phyloP scores from a whole-genome alignment of 768 basidiomycete species.

The Russula compacta region DNA sequence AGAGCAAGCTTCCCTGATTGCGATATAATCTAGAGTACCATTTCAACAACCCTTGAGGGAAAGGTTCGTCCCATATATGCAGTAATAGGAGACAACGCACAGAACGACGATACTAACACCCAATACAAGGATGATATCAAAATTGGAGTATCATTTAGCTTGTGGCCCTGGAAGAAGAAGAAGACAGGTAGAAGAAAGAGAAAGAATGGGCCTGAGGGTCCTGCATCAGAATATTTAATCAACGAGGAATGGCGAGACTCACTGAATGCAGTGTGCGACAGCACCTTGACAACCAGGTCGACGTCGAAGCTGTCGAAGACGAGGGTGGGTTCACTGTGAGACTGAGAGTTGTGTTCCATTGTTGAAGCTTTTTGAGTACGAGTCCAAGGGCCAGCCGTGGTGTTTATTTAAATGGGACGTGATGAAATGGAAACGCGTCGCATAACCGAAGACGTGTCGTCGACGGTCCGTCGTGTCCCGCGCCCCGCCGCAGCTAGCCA shows the following conservation, averaged over 20 bases:
- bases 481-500: too few species aligned
- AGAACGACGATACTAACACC: slow-evolving; percentile 49
- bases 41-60: slow-evolving; percentile 42
- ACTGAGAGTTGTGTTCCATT: neutral
- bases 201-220: slow-evolving; percentile 69
- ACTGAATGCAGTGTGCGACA: slow-evolving; percentile 76
- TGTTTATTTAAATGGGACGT: neutral
- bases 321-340: slow-evolving; percentile 24
- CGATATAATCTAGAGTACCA: slow-evolving; percentile 69
- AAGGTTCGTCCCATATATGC: slow-evolving; percentile 6
- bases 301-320: slow-evolving; percentile 66
- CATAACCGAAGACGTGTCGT: neutral
- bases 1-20: slow-evolving; percentile 60
- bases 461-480: neutral
- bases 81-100: slow-evolving; percentile 37
- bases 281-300: slow-evolving; percentile 71
- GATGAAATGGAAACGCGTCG: neutral
- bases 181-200: slow-evolving; percentile 71
- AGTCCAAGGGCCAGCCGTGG: slow-evolving; percentile 1
- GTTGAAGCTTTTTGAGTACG: neutral
- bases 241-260: slow-evolving; percentile 24
- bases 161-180: slow-evolving; percentile 59
- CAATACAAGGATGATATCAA: slow-evolving; percentile 46
- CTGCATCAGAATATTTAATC: neutral
- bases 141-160: slow-evolving; percentile 44